phyloP scores from a whole-genome alignment of 495 filamentous ascomycete species.

The Trichoderma asperelloides region DNA sequence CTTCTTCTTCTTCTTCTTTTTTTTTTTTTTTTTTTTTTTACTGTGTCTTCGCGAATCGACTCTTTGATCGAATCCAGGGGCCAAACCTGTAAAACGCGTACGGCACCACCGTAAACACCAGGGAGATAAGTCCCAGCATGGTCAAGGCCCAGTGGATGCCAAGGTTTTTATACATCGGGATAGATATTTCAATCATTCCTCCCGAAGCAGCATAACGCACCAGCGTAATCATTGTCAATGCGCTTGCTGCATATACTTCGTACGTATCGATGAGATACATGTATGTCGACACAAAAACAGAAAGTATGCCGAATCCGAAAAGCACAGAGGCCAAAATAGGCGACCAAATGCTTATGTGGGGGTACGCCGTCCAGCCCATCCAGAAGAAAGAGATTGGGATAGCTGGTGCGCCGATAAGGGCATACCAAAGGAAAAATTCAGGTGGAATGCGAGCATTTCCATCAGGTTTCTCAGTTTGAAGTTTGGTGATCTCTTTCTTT shows the following conservation, averaged over 20 bases:
- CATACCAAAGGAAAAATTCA: constrained; percentile 50
- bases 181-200: constrained; percentile 33
- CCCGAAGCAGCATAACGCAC: constrained; percentile 44
- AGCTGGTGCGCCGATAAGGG: constrained; percentile 47
- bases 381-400: constrained; percentile 54
- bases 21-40: not conserved
- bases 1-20: not conserved
- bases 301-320: constrained; percentile 22
- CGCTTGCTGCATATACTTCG: constrained; percentile 35
- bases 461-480: constrained; percentile 20
- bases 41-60: not conserved
- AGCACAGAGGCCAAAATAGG: constrained; percentile 21
- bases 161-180: constrained; percentile 26
- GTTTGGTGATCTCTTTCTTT: constrained; percentile 34
- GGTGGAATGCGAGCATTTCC: constrained; percentile 20
- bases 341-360: constrained; percentile 35
- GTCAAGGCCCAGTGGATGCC: constrained; percentile 32
- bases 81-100: not conserved
- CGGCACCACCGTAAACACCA: not conserved
- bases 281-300: constrained; percentile 40
- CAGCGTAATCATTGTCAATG: constrained; percentile 40
- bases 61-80: constrained; percentile 1
- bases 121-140: constrained; percentile 20
- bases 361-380: constrained; percentile 50
- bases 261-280: constrained; percentile 51